phyloP scores from a whole-genome alignment of 306 rosid genomes.

The Medicago truncatula region MtrunA17r5.0-ANR NC_053043.1:4306001-4306500 shows the following conservation, averaged over 20 bases:
- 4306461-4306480: background rate
- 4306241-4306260: slow-evolving; percentile 36
- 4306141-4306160: slow-evolving; percentile 1
- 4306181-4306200: background rate
- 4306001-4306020: background rate
- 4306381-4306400: slow-evolving; percentile 38
- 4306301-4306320: slow-evolving; percentile 43
- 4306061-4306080: background rate
- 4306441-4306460: background rate
- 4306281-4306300: slow-evolving; percentile 20
- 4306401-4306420: slow-evolving; percentile 34
- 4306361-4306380: slow-evolving; percentile 31
- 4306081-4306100: background rate
- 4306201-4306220: slow-evolving; percentile 25
- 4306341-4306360: slow-evolving; percentile 37
- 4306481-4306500: background rate
- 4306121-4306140: background rate
- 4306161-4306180: background rate
- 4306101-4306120: background rate
- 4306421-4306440: slow-evolving; percentile 29
- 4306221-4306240: slow-evolving; percentile 28
- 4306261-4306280: slow-evolving; percentile 35
- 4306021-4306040: background rate
- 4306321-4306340: slow-evolving; percentile 37
- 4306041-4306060: background rate